phyloP scores from a whole-genome alignment of 148 eudicot species.

The Heliosperma pusillum region DNA sequence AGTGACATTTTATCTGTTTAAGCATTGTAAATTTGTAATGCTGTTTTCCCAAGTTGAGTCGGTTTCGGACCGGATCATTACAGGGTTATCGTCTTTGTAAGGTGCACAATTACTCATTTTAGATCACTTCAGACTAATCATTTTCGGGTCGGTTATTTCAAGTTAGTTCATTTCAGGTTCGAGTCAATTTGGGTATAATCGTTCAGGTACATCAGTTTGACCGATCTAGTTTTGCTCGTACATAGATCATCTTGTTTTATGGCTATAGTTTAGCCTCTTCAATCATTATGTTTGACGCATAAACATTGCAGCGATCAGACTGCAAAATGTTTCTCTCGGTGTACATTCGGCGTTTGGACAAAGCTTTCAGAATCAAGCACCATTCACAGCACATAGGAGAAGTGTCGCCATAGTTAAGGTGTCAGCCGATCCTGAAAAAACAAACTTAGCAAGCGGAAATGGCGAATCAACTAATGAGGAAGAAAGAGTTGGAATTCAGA shows the following conservation, averaged over 20 bases:
- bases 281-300: conserved; percentile 1
- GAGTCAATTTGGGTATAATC: no score
- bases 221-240: background rate
- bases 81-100: no score
- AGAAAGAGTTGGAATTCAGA: conserved; percentile 42
- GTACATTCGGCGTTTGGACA: conserved; percentile 24
- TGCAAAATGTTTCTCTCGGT: conserved; percentile 27
- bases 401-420: conserved; percentile 44
- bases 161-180: no score
- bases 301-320: conserved; percentile 34
- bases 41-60: no score
- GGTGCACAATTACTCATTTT: no score
- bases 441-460: conserved; percentile 35
- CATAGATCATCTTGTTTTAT: no score
- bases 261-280: background rate
- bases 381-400: conserved; percentile 38
- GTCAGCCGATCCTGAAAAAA: conserved; percentile 44
- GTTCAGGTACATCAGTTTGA: background rate
- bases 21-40: no score
- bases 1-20: no score
- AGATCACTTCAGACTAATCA: no score
- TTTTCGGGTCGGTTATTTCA: no score
- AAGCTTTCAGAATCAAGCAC: conserved; percentile 34
- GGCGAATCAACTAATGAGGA: conserved; percentile 37
- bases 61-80: no score